Base-by-base conservation (phyloP, 2,329 filamentous ascomycete species). In the Mariannaea sp. region DNA sequence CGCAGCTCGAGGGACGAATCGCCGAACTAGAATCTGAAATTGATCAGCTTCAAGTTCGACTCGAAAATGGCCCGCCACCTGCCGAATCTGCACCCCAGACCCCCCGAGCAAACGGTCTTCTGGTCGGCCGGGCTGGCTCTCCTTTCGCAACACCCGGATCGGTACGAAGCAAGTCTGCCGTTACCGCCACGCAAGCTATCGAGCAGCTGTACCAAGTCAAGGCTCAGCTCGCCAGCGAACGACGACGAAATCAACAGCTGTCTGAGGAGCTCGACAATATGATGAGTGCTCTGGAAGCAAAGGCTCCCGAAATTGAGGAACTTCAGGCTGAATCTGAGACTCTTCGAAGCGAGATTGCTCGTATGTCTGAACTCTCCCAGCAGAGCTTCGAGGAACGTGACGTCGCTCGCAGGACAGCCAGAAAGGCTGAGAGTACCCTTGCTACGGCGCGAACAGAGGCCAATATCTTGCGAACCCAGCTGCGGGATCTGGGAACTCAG, bases 401-500 rank as follows among this genome's bases (percentile, higher is more conserved):
- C 60, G 73, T 77, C 5, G 89, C 92, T 1, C 86, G 86, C 54
- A 92, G 90, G 71, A 87, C 89, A 19, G 83, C 88, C 9, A 84
- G 92, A 60, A 93, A 89, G 72, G 88, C 87, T 47, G 87, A 94
- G 68, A 83, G 83, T n/a, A 82, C 90, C 51, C 80, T 92, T 49
- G 80, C 77, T 19, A 83, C 78, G 1, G 76, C 80, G 0, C 80
- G 85, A 56, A 79, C 83, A 1, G 92, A 97, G 72, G 80, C 83
- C 26, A 86, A 89, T 55, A 90, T 97, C 32, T 77, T 96, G 19
- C 88, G 88, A 45, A 89, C 92, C 60, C 92, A 97, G 69, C 79
- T 97, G 7, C 88, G 93, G 27, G 94, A 97, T 70, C 81, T 96
- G 16, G 92, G 92, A 65, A 87, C 89, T 1, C 92, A 99, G 71